A percentile compares a stretch with the other conserved stretches of the same genome.
phyloP scores from a whole-genome alignment of 2,329 filamentous ascomycete genomes.

The Didymella sp. region DNA sequence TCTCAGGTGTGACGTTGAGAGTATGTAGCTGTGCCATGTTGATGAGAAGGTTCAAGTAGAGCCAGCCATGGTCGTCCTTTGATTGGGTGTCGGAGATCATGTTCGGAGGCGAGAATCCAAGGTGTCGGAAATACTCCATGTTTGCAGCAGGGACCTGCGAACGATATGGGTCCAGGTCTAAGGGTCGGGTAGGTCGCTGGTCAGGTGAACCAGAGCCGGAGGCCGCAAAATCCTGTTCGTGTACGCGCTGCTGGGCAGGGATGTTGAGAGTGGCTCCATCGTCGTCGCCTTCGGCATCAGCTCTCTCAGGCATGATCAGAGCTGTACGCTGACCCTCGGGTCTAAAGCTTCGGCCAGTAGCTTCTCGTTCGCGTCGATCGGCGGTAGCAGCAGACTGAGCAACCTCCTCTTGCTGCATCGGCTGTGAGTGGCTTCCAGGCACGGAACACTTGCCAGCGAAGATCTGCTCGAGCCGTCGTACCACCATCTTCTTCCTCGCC shows the following conservation, averaged over 20 bases:
- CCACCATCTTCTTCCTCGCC: conserved; percentile 78
- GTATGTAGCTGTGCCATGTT: conserved; percentile 87
- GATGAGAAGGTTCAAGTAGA: conserved; percentile 80
- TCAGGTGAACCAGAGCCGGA: conserved; percentile 59
- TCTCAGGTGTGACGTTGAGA: conserved; percentile 79
- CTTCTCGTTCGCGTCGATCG: conserved; percentile 53
- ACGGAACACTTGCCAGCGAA: conserved; percentile 73
- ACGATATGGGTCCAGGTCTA: conserved; percentile 80
- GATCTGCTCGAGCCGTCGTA: conserved; percentile 77
- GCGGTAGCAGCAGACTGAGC: conserved; percentile 61
- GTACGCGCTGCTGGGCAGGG: conserved; percentile 31
- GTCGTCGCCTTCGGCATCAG: conserved; percentile 22
- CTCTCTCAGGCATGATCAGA: conserved; percentile 50
- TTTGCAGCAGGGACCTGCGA: conserved; percentile 78
- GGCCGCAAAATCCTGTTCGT: conserved; percentile 39
- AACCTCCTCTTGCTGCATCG: conserved; percentile 64
- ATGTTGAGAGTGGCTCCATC: neutral
- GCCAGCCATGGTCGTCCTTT: conserved; percentile 75
- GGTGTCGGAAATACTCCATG: conserved; percentile 77
- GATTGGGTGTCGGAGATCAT: conserved; percentile 59
- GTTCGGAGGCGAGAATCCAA: conserved; percentile 71
- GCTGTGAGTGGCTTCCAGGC: conserved; percentile 56
- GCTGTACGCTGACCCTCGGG: conserved; percentile 57
- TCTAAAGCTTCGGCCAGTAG: conserved; percentile 43
- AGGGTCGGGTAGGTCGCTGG: conserved; percentile 77